Evolutionary conservation across 83 land plant species (phyloP).

Genomic region (Thuja plicata): DNA sequence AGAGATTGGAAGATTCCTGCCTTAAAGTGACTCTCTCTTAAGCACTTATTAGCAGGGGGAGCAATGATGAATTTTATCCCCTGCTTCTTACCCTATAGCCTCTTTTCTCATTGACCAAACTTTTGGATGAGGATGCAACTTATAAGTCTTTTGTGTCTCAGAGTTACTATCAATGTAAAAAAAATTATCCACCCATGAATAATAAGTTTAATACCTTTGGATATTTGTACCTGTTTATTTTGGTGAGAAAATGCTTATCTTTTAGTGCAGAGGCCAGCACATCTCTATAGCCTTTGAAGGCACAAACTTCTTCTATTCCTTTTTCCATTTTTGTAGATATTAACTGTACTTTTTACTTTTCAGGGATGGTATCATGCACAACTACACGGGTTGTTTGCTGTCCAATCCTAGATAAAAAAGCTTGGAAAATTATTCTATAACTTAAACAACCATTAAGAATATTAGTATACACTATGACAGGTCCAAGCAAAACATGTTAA

Average conservation of each 20-base stretch:
- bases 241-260: neutral
- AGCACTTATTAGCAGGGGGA: no score
- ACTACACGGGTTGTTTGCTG: neutral
- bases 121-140: no score
- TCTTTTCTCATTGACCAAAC: no score
- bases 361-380: neutral
- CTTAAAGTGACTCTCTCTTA: no score
- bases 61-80: no score
- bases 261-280: neutral
- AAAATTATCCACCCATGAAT: neutral
- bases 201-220: neutral
- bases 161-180: neutral
- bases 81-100: no score
- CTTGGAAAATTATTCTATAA: neutral
- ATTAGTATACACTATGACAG: neutral
- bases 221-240: neutral
- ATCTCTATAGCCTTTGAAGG: neutral
- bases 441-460: neutral
- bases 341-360: neutral
- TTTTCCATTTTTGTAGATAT: neutral
- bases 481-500: neutral
- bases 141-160: no score
- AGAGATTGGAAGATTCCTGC: no score
- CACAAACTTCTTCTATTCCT: neutral
- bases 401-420: neutral